These are phyloP conservation scores for Salix udensis DNA, from an alignment of 345 rosid genomes.

Conservation along the genomic window DNA sequence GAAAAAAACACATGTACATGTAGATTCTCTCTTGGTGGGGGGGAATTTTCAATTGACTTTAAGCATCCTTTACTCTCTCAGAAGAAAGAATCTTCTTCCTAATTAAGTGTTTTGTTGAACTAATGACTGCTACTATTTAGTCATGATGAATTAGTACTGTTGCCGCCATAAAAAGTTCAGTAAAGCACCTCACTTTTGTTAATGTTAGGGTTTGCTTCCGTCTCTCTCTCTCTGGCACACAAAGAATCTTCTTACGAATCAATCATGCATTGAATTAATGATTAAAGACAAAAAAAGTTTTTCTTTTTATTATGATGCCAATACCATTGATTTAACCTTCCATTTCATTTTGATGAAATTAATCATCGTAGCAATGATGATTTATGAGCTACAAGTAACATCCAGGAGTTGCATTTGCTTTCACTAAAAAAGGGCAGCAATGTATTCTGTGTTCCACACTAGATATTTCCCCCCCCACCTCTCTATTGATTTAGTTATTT, in stretches of 20 bases:
- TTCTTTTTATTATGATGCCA: not conserved
- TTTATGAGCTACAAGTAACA: not conserved
- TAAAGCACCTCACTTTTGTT: conserved; percentile 8
- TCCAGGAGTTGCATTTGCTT: not conserved
- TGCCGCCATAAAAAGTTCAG: conserved; percentile 12
- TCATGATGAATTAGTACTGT: conserved; percentile 16
- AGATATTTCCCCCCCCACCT: not conserved
- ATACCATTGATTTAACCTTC: not conserved
- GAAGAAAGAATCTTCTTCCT: conserved; percentile 13
- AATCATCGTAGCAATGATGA: not conserved
- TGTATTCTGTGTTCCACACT: too few relatives aligned
- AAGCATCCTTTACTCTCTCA: conserved; percentile 5
- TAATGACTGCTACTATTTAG: conserved; percentile 22
- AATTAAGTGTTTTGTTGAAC: conserved; percentile 32
- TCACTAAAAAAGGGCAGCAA: too few relatives aligned
- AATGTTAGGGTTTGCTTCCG: conserved; percentile 11
- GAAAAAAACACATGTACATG: not conserved
- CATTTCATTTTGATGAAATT: not conserved
- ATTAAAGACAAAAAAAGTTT: not conserved
- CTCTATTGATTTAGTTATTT: too few relatives aligned
- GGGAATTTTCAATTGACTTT: conserved; percentile 24
- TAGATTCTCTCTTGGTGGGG: conserved; percentile 18
- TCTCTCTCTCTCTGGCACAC: not conserved
- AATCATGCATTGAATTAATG: conserved; percentile 4
- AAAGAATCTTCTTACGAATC: not conserved